Evolutionary conservation across 2,329 filamentous ascomycete genomes (phyloP), one percentile per base, ranked within the genome.

Genomic region (Alternaria gansuensis): DNA sequence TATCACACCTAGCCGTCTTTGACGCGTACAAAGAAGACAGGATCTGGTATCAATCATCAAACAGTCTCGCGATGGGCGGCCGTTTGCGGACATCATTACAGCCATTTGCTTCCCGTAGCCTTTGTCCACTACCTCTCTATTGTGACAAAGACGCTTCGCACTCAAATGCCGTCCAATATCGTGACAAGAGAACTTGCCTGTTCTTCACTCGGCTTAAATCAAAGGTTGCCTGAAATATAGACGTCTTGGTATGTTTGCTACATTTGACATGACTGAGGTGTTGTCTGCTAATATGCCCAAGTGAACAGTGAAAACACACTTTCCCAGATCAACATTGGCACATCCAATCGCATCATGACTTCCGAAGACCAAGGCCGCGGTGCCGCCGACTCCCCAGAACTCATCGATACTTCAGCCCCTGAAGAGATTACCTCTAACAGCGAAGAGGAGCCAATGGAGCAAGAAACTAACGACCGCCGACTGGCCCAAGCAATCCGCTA

Each of bases 401-500:
- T 54, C 17, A 57, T 54, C 26, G 51, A 57, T 40, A 24, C 49
- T 28, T 64, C 56, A 11, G 60, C 57, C 17, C 41, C 45, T 2
- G 57, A 62, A 41, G 43, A 63, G 1, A 49, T 48, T 6, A 41
- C 51, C n/a, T 54, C 50, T 10, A 29, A 43, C 7, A 59, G 41
- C 45, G 33, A 55, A 9, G 39, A 55, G 29, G 54, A 61, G 13
- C 33, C 50, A 33, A 59, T 48, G 11, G 46, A 57, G 26, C 54
- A 52, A 17, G 44, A 67, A 0, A 21, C 53, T 45, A 73, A 70
- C 43, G 54, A 76, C 43, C 56, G 48, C 13, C 66, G 66, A 34
- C 64, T 76, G 10, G 59, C 55, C 21, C 66, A 72, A 61, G 71
- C 72, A 3, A 68, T 75, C 46, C 61, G 58, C 24, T 76, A 76